phyloP scores from a whole-genome alignment of 768 basidiomycete genomes.

The Calocybe gangraenosa region DNA sequence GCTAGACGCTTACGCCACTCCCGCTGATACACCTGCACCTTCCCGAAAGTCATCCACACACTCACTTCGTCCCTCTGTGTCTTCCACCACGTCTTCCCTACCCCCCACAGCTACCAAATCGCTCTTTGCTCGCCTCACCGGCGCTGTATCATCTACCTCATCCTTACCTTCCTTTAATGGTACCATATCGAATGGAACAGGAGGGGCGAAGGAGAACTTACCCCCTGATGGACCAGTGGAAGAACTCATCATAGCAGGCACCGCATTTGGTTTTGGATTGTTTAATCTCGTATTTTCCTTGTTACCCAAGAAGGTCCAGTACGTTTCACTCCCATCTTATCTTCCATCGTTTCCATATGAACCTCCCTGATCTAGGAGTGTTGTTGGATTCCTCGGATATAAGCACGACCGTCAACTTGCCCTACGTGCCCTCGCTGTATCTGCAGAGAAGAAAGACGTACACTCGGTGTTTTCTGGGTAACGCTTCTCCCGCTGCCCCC shows the following conservation, averaged over 20 bases:
- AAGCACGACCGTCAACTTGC: slow-evolving; percentile 68
- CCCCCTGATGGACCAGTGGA: slow-evolving; percentile 56
- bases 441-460: slow-evolving; percentile 63
- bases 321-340: slow-evolving; percentile 14
- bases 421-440: slow-evolving; percentile 62
- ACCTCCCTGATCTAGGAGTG: slow-evolving; percentile 33
- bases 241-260: slow-evolving; percentile 69
- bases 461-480: slow-evolving; percentile 78
- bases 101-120: slow-evolving; percentile 18
- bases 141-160: slow-evolving; percentile 17
- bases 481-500: neutral
- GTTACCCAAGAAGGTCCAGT: slow-evolving; percentile 70
- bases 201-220: neutral
- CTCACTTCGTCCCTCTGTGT: slow-evolving; percentile 16
- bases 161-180: slow-evolving; percentile 9
- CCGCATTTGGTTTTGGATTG: slow-evolving; percentile 72
- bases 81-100: slow-evolving; percentile 11
- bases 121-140: slow-evolving; percentile 37
- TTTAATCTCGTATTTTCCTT: slow-evolving; percentile 81
- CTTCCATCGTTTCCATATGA: neutral
- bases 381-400: slow-evolving; percentile 77
- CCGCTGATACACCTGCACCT: slow-evolving; percentile 26
- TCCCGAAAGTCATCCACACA: slow-evolving; percentile 29
- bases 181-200: neutral
- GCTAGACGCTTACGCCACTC: slow-evolving; percentile 40